phyloP scores from a whole-genome alignment of 257 asterid species.

The Plectranthus barbatus region DNA sequence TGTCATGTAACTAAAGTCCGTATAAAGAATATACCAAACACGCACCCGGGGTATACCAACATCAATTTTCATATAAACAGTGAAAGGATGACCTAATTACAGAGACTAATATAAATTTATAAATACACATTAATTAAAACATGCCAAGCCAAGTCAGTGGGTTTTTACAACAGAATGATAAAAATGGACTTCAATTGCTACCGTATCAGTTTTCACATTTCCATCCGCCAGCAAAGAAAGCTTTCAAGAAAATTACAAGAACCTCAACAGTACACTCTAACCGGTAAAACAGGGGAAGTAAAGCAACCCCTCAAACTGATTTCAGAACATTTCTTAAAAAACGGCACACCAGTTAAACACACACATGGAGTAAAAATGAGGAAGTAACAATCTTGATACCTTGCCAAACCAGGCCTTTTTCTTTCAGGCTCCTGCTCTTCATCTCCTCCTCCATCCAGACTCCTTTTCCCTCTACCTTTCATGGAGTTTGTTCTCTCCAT shows the following conservation, averaged over 20 bases:
- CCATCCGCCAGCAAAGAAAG: background rate
- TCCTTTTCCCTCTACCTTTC: slow-evolving; percentile 73
- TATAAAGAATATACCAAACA: too few species aligned
- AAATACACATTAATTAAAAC: background rate
- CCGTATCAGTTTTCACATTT: background rate
- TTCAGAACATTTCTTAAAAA: background rate
- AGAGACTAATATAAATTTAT: background rate
- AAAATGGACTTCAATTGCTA: background rate
- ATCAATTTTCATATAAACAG: too few species aligned
- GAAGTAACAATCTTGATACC: slow-evolving; percentile 16
- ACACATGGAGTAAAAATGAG: background rate
- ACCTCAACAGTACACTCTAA: background rate
- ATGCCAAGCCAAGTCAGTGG: background rate
- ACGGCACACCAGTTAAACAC: background rate
- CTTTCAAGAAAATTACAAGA: background rate
- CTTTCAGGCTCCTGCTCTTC: slow-evolving; percentile 58
- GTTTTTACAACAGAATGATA: background rate
- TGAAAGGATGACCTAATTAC: background rate
- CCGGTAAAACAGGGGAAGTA: background rate
- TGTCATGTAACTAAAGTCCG: background rate
- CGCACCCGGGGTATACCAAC: too few species aligned
- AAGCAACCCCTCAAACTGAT: background rate
- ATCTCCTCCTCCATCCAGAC: slow-evolving; percentile 58
- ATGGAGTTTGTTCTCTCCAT: slow-evolving; percentile 74
- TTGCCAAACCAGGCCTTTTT: slow-evolving; percentile 43